Evolutionary conservation across 2,329 filamentous ascomycete genomes (phyloP).

Genomic region (Leptographium wingfieldii): DNA sequence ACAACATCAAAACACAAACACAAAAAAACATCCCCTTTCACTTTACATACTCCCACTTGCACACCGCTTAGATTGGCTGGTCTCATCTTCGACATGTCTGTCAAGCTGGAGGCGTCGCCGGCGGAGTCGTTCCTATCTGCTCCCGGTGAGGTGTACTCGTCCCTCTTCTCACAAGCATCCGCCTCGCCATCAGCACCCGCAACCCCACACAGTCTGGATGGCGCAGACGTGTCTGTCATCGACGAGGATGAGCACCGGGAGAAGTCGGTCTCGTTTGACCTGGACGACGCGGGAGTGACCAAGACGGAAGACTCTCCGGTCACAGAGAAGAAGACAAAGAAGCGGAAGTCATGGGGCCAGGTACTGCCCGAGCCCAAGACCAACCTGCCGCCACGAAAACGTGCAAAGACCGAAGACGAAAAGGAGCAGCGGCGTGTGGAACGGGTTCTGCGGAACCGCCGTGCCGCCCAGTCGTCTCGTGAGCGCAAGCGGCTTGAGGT

Average conservation of each 20-base stretch:
- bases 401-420: slow-evolving; percentile 96
- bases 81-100: slow-evolving; percentile 1
- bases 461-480: slow-evolving; percentile 89
- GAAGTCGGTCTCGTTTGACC: not conserved
- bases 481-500: slow-evolving; percentile 85
- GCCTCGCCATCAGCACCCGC: not conserved
- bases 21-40: not conserved
- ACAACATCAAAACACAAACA: not conserved
- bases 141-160: slow-evolving; percentile 36
- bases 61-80: not conserved
- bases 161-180: slow-evolving; percentile 28
- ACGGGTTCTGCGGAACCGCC: slow-evolving; percentile 89
- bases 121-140: slow-evolving; percentile 41
- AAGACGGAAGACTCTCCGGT: slow-evolving; percentile 8
- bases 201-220: slow-evolving; percentile 1
- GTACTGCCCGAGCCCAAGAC: slow-evolving; percentile 95
- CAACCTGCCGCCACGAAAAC: slow-evolving; percentile 86
- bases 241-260: slow-evolving; percentile 12
- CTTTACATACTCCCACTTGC: too few relatives aligned
- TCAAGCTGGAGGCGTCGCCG: slow-evolving; percentile 42
- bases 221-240: not conserved
- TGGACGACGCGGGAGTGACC: not conserved
- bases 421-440: slow-evolving; percentile 97
- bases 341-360: slow-evolving; percentile 98
- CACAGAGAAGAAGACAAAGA: slow-evolving; percentile 71